Evolutionary conservation across 257 asterid species (phyloP).

Genomic region (Plantago major): DNA sequence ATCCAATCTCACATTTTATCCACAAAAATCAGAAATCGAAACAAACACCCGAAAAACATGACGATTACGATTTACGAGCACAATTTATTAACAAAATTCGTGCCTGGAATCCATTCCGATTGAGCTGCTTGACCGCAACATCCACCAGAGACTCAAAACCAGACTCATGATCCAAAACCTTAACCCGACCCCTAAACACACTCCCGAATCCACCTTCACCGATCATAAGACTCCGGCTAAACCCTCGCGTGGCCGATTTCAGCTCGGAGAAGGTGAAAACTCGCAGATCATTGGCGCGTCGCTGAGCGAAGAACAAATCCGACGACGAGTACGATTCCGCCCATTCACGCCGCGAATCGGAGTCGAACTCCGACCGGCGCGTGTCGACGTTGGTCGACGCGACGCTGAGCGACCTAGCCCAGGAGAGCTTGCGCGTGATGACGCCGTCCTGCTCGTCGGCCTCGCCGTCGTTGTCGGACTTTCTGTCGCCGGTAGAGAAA

Average conservation of each 20-base stretch:
- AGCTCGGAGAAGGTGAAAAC: conserved; percentile 67
- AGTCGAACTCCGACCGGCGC: conserved; percentile 69
- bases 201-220: conserved; percentile 97
- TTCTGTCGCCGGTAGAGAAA: conserved; percentile 46
- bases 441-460: conserved; percentile 37
- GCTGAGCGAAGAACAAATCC: conserved; percentile 47
- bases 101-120: conserved; percentile 96
- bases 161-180: conserved; percentile 23
- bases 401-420: conserved; percentile 87
- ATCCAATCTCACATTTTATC: no score
- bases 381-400: conserved; percentile 70
- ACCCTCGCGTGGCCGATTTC: conserved; percentile 70
- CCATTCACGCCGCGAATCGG: conserved; percentile 67
- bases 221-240: conserved; percentile 58
- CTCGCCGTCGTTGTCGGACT: conserved; percentile 27
- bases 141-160: conserved; percentile 27
- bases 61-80: no score
- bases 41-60: background rate
- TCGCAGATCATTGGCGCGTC: conserved; percentile 67
- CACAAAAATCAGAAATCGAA: background rate
- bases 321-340: conserved; percentile 34
- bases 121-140: conserved; percentile 86
- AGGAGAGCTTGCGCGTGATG: conserved; percentile 49
- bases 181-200: conserved; percentile 69
- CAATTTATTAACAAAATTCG: conserved; percentile 23